Percentiles rank a stretch among this genome's conserved stretches.
These are phyloP conservation scores for Candida anutae DNA, from an alignment of 1,139 yeast species.

Conservation along the genomic window DNA sequence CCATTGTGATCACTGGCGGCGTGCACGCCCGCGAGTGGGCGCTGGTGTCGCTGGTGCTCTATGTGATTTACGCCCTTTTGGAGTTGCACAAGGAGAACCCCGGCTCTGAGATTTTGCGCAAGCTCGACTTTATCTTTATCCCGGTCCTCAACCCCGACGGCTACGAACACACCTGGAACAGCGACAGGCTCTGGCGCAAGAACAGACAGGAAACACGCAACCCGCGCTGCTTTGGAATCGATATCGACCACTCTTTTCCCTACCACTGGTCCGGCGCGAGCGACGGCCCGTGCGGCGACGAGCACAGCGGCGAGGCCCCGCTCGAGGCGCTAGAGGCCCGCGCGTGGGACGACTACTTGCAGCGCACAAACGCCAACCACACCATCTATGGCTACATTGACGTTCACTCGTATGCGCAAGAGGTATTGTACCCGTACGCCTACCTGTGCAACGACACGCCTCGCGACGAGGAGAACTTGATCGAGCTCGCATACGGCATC, in stretches of 20 bases:
- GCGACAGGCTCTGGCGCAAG: slow-evolving; percentile 82
- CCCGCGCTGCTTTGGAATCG: slow-evolving; percentile 71
- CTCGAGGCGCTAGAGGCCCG: slow-evolving; percentile 71
- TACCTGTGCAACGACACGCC: slow-evolving; percentile 68
- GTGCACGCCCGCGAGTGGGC: slow-evolving; percentile 92
- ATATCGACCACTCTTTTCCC: slow-evolving; percentile 78
- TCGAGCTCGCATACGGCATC: slow-evolving; percentile 76
- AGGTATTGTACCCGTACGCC: slow-evolving; percentile 76
- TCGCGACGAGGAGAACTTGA: slow-evolving; percentile 69
- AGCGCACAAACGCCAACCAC: slow-evolving; percentile 50
- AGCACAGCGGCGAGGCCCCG: slow-evolving; percentile 69
- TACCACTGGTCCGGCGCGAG: slow-evolving; percentile 62
- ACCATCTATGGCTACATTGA: slow-evolving; percentile 71
- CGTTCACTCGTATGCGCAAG: slow-evolving; percentile 80
- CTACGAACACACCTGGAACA: slow-evolving; percentile 72
- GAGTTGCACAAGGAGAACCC: slow-evolving; percentile 39
- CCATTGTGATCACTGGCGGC: slow-evolving; percentile 77
- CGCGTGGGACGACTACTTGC: slow-evolving; percentile 57
- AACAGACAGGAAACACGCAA: slow-evolving; percentile 70
- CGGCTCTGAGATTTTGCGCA: slow-evolving; percentile 21
- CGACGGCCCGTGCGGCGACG: slow-evolving; percentile 75
- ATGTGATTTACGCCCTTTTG: slow-evolving; percentile 49
- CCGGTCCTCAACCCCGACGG: slow-evolving; percentile 93
- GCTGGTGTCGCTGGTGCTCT: slow-evolving; percentile 63
- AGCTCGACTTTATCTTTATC: slow-evolving; percentile 63